phyloP scores from a whole-genome alignment of 2,329 filamentous ascomycete genomes.

The Diaporthe eres region DNA sequence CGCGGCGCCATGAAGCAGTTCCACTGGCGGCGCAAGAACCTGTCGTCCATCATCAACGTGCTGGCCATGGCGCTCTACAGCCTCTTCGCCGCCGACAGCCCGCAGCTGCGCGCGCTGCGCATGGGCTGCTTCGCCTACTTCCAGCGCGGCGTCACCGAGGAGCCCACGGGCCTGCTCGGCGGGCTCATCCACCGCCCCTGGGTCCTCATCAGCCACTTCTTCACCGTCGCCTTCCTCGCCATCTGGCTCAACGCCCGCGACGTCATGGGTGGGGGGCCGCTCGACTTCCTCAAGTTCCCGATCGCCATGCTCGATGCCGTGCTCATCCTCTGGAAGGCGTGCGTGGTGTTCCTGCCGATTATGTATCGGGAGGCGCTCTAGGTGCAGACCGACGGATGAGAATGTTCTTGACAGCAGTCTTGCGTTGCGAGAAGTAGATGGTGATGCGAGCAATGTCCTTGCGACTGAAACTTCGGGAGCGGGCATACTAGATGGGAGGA shows the following conservation, averaged over 20 bases:
- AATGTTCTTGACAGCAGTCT: neutral
- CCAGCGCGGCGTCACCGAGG: conserved; percentile 79
- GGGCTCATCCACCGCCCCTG: conserved; percentile 84
- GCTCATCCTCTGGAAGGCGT: conserved; percentile 84
- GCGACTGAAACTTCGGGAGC: neutral
- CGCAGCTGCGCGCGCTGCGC: conserved; percentile 84
- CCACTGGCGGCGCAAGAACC: conserved; percentile 88
- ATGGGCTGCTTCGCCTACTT: conserved; percentile 96
- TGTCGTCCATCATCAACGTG: conserved; percentile 94
- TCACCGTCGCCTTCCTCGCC: conserved; percentile 88
- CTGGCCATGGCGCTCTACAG: conserved; percentile 94
- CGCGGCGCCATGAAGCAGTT: conserved; percentile 79
- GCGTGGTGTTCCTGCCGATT: conserved; percentile 85
- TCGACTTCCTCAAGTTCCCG: conserved; percentile 72
- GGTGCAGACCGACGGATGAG: neutral
- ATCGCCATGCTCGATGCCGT: conserved; percentile 75
- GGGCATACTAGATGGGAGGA: neutral
- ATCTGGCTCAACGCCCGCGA: conserved; percentile 75
- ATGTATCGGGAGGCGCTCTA: conserved; percentile 75
- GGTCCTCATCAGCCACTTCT: conserved; percentile 92
- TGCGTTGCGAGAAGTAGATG: neutral
- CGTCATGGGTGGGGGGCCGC: conserved; percentile 62
- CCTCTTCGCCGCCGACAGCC: conserved; percentile 88
- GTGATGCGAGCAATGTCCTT: neutral
- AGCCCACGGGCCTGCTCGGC: conserved; percentile 84